Conservation (phyloP, 495 filamentous ascomycete genomes). For the Annulohypoxylon maeteangense region DNA sequence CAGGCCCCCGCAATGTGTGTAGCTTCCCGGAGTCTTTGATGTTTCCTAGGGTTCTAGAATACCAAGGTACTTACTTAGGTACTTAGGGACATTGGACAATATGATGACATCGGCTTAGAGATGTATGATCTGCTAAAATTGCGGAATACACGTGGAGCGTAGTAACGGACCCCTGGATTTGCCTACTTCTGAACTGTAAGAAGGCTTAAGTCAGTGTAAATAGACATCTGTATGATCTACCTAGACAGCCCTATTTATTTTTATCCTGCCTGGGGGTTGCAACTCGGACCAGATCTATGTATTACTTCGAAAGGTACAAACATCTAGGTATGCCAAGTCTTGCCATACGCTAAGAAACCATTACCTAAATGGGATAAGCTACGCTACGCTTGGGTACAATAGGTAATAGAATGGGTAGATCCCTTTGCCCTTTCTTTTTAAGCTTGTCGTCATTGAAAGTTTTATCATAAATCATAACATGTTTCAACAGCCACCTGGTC, state of each 20-base stretch:
- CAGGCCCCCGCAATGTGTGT: not conserved
- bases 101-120: not conserved
- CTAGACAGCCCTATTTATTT: slow-evolving; percentile 4
- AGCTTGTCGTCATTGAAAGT: not conserved
- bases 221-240: not conserved
- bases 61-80: not conserved
- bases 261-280: slow-evolving; percentile 1
- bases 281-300: not conserved
- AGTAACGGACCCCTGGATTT: not conserved
- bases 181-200: not conserved
- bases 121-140: not conserved
- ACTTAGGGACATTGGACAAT: not conserved
- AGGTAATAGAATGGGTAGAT: not conserved
- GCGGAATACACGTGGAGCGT: not conserved
- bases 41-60: not conserved
- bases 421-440: not conserved
- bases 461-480: not conserved
- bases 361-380: slow-evolving; percentile 7
- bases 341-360: not conserved
- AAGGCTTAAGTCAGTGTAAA: not conserved
- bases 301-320: slow-evolving; percentile 1
- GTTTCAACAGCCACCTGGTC: not conserved
- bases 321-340: not conserved
- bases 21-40: not conserved
- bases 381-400: not conserved